Base-by-base conservation (phyloP, 495 filamentous ascomycete species). In the Haplographium delicatum region DNA sequence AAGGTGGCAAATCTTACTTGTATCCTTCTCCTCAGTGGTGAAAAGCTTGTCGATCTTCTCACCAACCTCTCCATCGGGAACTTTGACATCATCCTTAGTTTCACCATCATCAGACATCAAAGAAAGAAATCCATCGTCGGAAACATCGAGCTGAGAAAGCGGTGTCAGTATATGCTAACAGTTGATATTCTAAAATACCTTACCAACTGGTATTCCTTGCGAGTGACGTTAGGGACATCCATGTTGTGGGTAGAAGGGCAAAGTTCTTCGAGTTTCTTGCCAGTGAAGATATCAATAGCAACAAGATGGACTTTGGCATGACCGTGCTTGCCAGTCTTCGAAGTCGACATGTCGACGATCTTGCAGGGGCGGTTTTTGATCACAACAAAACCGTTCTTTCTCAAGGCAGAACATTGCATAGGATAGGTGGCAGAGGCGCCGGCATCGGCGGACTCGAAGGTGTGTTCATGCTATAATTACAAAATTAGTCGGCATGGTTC, bases 191-290 rank as follows among this genome's bases (percentile, higher is more conserved):
- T 7, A 6, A 43, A 24, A 20, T 33, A 81, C n/a, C 89, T 79
- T 69, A 95, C 91, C 49, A 98, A 85, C 73, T 88, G 85, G 78
- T 90, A 96, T 72, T 96, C 91, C 69, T 79, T 80, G 67, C 88
- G 89, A 65, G 63, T 70, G 72, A 97, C 91, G 70, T 88, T 81
- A 69, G 93, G 93, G 59, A 99, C 93, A 66, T 99, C 89, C 93
- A 99, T 99, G 81, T 97, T 97, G 84, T 99, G 93, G 82, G 93
- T 99, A 69, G 93, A 97, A 54, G 93, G 93, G 75, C 86, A 97
- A 51, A 99, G 86, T 73, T 99, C 93, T 80, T 99, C 93, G 52
- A 93, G 77, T 82, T 99, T 99, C 88, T 97, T 97, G 80, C 81
- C 81, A 54, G 90, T 99, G 81, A 99, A 99, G 78, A 99, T 96